phyloP scores from a whole-genome alignment of 352 stramenopile species.

The Globisporangium spinosum region DNA sequence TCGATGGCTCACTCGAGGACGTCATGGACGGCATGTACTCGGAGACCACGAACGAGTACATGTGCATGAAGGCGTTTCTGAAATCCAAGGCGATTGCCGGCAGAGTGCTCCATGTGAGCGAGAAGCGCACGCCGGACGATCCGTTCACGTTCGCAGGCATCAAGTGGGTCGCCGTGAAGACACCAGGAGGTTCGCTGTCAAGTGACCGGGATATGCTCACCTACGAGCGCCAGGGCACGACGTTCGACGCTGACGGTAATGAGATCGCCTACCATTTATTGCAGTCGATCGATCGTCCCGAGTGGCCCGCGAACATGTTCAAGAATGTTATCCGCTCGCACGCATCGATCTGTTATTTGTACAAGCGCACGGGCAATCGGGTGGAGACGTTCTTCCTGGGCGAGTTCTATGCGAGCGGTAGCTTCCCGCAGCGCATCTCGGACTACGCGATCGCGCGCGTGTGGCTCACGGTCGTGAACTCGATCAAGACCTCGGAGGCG shows the following conservation, averaged over 20 bases:
- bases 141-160: constrained; percentile 41
- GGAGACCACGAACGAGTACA: constrained; percentile 35
- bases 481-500: constrained; percentile 24
- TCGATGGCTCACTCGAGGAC: constrained; percentile 39
- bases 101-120: constrained; percentile 32
- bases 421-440: constrained; percentile 26
- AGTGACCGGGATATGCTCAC: constrained; percentile 43
- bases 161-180: constrained; percentile 38
- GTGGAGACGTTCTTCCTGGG: constrained; percentile 36
- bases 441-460: constrained; percentile 31
- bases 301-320: constrained; percentile 24
- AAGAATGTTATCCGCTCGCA: constrained; percentile 28
- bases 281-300: constrained; percentile 36
- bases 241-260: constrained; percentile 27
- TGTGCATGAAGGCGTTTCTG: constrained; percentile 35
- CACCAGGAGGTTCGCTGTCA: constrained; percentile 23
- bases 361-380: constrained; percentile 14
- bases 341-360: constrained; percentile 35
- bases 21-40: constrained; percentile 43
- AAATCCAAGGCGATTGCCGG: constrained; percentile 30
- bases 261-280: constrained; percentile 42
- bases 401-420: constrained; percentile 29
- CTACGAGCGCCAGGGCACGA: constrained; percentile 44
- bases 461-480: constrained; percentile 34
- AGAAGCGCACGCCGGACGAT: constrained; percentile 26